phyloP scores from a whole-genome alignment of 139 green algal genomes.

The Chlorella sp. region DNA sequence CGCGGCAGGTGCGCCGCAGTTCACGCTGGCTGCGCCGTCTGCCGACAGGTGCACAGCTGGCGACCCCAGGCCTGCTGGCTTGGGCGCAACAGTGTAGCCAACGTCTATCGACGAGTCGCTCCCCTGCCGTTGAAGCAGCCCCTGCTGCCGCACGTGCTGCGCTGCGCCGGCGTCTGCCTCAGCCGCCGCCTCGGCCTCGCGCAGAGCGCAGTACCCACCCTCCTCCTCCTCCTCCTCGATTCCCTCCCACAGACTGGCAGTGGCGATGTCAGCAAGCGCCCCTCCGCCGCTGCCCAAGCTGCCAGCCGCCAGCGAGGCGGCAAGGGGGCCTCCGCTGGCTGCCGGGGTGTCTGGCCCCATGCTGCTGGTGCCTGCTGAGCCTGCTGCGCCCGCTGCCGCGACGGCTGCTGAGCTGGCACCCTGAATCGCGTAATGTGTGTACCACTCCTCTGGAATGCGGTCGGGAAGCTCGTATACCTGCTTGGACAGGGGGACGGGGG shows the following conservation, averaged over 20 bases:
- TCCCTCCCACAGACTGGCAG: conserved; percentile 16
- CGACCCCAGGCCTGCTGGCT: background rate
- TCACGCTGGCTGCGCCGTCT: background rate
- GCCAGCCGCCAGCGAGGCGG: conserved; percentile 4
- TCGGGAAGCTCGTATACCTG: conserved; percentile 26
- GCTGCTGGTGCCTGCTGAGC: background rate
- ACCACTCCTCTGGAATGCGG: conserved; percentile 11
- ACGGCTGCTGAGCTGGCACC: background rate
- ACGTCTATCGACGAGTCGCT: background rate
- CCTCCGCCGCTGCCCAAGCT: conserved; percentile 11
- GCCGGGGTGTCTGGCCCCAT: conserved; percentile 8
- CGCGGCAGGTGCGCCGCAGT: background rate
- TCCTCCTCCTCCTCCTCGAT: background rate
- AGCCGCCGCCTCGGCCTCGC: background rate
- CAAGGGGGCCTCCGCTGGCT: background rate
- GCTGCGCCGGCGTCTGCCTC: background rate
- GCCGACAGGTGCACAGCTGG: background rate
- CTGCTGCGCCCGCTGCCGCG: background rate
- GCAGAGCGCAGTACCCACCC: background rate
- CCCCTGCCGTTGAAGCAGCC: background rate
- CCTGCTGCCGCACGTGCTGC: background rate
- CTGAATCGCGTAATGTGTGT: background rate
- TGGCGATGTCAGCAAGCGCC: conserved; percentile 21
- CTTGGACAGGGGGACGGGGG: background rate
- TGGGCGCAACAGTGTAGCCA: conserved; percentile 9